Conservation (phyloP, 2,329 filamentous ascomycete species). For the Bipolaris bicolor region DNA sequence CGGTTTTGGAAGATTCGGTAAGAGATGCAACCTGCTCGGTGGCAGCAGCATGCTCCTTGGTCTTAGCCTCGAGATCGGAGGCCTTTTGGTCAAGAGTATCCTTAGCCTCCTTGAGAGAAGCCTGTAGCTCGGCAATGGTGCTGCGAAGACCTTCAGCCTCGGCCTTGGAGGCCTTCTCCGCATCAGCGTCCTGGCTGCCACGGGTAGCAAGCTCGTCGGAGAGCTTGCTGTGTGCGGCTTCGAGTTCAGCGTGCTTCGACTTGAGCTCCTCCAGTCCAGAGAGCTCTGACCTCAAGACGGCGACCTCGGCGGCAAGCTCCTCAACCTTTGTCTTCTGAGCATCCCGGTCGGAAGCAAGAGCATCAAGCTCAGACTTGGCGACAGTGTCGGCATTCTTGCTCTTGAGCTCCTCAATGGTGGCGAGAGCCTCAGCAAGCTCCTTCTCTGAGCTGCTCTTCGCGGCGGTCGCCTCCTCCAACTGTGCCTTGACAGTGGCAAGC, state of each 20-base stretch:
- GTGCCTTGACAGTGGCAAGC: conserved; percentile 26
- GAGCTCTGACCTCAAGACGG: conserved; percentile 34
- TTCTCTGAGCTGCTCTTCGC: conserved; percentile 23
- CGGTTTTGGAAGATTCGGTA: conserved; percentile 30
- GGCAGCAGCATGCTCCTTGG: conserved; percentile 27
- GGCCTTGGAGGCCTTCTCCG: conserved; percentile 26
- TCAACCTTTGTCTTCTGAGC: conserved; percentile 29
- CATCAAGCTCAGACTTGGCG: conserved; percentile 36
- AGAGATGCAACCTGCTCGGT: conserved; percentile 18
- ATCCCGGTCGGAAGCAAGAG: conserved; percentile 34
- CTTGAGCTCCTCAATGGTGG: conserved; percentile 30
- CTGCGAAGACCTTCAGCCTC: conserved; percentile 30
- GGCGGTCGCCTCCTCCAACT: conserved; percentile 24
- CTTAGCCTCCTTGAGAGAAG: conserved; percentile 25
- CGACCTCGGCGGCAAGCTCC: conserved; percentile 30
- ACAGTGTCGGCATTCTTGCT: conserved; percentile 20
- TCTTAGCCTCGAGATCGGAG: conserved; percentile 27
- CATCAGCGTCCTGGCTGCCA: conserved; percentile 28
- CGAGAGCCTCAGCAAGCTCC: conserved; percentile 29
- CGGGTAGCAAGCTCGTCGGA: conserved; percentile 22
- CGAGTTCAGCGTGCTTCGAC: conserved; percentile 24
- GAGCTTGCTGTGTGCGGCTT: conserved; percentile 23
- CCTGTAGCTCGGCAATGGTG: conserved; percentile 38
- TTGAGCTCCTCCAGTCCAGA: conserved; percentile 25
- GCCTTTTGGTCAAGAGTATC: conserved; percentile 29